Conservation (phyloP, 2,329 filamentous ascomycete genomes). For the Aspergillus neotritici region DNA sequence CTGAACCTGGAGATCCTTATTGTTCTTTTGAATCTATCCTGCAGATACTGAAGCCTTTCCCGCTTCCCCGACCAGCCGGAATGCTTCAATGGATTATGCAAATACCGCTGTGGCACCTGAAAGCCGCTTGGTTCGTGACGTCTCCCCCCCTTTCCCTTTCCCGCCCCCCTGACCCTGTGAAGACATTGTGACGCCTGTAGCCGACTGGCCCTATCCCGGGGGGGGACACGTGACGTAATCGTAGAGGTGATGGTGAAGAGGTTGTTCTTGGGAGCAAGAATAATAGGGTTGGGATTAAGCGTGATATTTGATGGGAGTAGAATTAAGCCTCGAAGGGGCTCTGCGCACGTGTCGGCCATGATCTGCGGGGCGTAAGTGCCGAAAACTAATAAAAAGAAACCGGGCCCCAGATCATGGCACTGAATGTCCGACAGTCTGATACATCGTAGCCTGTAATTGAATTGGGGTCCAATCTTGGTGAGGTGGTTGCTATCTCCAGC, state of each 20-base stretch:
- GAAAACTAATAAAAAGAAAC: no score
- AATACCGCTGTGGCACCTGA: conserved; percentile 13
- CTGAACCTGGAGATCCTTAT: conserved; percentile 2
- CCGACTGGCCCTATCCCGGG: not conserved
- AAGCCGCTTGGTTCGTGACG: conserved; percentile 7
- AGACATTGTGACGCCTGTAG: conserved; percentile 2
- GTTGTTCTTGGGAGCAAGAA: not conserved
- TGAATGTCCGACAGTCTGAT: conserved; percentile 14
- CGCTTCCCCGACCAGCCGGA: conserved; percentile 20
- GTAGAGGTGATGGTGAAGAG: not conserved
- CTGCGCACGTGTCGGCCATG: conserved; percentile 16
- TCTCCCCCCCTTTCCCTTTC: conserved; percentile 1
- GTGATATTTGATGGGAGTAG: conserved; percentile 10
- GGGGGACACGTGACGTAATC: conserved; percentile 3
- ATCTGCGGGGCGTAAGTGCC: conserved; percentile 4
- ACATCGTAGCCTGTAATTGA: conserved; percentile 13
- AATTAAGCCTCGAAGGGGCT: conserved; percentile 24
- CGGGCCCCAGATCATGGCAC: conserved; percentile 2
- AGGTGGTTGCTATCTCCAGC: conserved; percentile 21
- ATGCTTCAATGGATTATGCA: conserved; percentile 12
- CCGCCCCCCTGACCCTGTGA: not conserved
- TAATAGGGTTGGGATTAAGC: not conserved
- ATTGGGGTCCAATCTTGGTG: conserved; percentile 9
- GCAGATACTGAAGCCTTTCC: conserved; percentile 15
- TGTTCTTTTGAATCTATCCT: conserved; percentile 10